Evolutionary conservation across 306 rosid genomes (phyloP).

Genomic region (Luffa acutangula): DNA sequence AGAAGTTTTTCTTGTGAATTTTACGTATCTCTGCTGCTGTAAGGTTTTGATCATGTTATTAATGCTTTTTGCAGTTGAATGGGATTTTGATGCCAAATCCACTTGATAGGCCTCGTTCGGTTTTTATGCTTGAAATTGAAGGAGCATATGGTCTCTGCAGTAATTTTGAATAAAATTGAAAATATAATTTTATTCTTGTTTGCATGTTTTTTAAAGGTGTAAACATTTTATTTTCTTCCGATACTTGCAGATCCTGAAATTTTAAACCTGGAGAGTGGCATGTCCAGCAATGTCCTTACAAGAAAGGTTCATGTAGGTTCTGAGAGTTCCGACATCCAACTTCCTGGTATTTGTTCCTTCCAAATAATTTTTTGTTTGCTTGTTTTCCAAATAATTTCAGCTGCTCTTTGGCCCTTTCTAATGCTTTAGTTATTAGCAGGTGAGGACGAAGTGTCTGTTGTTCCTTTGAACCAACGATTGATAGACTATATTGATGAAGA

Average conservation of each 20-base stretch:
- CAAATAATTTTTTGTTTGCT: background rate
- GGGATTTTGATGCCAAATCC: conserved; percentile 79
- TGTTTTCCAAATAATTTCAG: background rate
- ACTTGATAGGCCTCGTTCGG: conserved; percentile 77
- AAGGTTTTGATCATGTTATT: conserved; percentile 16
- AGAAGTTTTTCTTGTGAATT: conserved; percentile 1
- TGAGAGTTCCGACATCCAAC: conserved; percentile 54
- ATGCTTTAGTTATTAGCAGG: conserved; percentile 31
- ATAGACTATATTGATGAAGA: conserved; percentile 43
- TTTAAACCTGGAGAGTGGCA: conserved; percentile 28
- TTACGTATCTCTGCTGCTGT: background rate
- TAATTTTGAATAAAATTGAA: background rate
- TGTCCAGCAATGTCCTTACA: conserved; percentile 32
- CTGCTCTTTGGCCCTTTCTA: background rate
- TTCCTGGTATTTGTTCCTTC: conserved; percentile 42
- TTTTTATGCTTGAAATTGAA: conserved; percentile 60
- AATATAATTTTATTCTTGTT: background rate
- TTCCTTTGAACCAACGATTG: conserved; percentile 58
- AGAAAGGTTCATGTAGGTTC: conserved; percentile 29
- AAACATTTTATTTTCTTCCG: background rate
- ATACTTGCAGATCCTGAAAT: conserved; percentile 42
- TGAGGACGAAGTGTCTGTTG: conserved; percentile 50
- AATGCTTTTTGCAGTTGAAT: conserved; percentile 56
- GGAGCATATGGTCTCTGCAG: conserved; percentile 49
- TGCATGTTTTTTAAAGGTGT: background rate